Evolutionary conservation across 1,284 basidiomycete species (phyloP).

Genomic region (Cryptococcus sp.): DNA sequence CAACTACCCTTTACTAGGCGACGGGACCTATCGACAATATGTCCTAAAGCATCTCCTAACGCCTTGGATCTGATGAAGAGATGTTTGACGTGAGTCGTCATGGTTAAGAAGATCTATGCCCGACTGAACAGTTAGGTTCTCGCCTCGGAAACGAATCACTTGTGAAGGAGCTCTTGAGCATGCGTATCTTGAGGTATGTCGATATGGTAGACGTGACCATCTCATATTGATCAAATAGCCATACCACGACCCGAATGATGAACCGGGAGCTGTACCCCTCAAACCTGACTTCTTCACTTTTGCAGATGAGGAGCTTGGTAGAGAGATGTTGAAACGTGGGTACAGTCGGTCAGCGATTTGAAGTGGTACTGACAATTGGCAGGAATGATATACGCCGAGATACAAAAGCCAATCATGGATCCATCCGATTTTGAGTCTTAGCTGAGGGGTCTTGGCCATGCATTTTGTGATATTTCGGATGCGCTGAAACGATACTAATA

Average conservation of each 20-base stretch:
- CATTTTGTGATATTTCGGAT: background rate
- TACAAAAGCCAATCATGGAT: constrained; percentile 36
- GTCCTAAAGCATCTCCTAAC: constrained; percentile 75
- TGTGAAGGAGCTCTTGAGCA: constrained; percentile 86
- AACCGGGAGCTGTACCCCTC: constrained; percentile 72
- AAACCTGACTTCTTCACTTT: constrained; percentile 88
- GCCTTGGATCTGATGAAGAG: constrained; percentile 87
- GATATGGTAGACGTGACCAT: background rate
- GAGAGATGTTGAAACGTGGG: constrained; percentile 51
- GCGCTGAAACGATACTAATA: too few species aligned
- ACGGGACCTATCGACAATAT: constrained; percentile 67
- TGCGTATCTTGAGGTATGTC: constrained; percentile 74
- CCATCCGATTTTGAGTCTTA: background rate
- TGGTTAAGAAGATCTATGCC: constrained; percentile 4
- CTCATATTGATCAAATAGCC: constrained; percentile 56
- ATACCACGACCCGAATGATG: constrained; percentile 85
- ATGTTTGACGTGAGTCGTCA: constrained; percentile 65
- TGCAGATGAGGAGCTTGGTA: constrained; percentile 48
- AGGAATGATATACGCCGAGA: constrained; percentile 50
- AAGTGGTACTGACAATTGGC: constrained; percentile 1
- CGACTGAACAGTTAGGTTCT: constrained; percentile 53
- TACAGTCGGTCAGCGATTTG: background rate
- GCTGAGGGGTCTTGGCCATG: background rate
- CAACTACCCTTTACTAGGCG: constrained; percentile 87
- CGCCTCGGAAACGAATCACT: constrained; percentile 81